Conservation (phyloP, 2,329 filamentous ascomycete species). For the Ascosphaera apis region DNA sequence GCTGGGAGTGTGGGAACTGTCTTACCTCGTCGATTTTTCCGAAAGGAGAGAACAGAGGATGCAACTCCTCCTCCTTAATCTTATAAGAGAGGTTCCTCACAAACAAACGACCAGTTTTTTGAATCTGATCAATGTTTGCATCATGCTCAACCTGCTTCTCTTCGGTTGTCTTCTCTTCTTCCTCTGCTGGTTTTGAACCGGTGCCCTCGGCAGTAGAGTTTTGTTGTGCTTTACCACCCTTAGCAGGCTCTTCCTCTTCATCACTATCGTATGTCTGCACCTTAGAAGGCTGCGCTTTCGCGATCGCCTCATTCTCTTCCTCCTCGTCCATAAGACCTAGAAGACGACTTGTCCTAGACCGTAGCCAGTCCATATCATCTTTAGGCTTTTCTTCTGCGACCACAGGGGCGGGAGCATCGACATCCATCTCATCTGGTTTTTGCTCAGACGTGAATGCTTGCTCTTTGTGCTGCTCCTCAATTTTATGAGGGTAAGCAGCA, state of each 20-base stretch:
- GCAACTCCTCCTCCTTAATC: slow-evolving; percentile 53
- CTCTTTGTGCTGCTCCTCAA: slow-evolving; percentile 1
- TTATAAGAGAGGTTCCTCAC: slow-evolving; percentile 72
- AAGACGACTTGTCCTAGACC: slow-evolving; percentile 66
- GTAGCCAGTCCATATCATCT: slow-evolving; percentile 76
- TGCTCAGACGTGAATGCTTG: not conserved
- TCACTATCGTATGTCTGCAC: slow-evolving; percentile 3
- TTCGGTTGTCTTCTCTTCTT: slow-evolving; percentile 8
- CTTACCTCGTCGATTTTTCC: slow-evolving; percentile 76
- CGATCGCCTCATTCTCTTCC: slow-evolving; percentile 16
- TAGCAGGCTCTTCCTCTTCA: slow-evolving; percentile 9
- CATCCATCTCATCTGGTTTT: slow-evolving; percentile 6
- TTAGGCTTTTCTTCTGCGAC: slow-evolving; percentile 14
- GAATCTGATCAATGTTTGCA: slow-evolving; percentile 37
- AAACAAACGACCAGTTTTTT: slow-evolving; percentile 56
- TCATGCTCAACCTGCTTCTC: slow-evolving; percentile 18
- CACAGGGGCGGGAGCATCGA: slow-evolving; percentile 4
- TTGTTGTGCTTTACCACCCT: not conserved
- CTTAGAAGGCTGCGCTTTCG: slow-evolving; percentile 6
- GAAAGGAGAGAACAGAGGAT: slow-evolving; percentile 43
- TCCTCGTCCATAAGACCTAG: slow-evolving; percentile 65
- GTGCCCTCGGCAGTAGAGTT: slow-evolving; percentile 1
- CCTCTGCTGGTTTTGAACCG: slow-evolving; percentile 5
- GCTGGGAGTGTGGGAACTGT: slow-evolving; percentile 5
- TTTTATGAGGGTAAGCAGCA: not conserved